phyloP scores from a whole-genome alignment of 305 asterid genomes.

The Fraxinus baroniana region DNA sequence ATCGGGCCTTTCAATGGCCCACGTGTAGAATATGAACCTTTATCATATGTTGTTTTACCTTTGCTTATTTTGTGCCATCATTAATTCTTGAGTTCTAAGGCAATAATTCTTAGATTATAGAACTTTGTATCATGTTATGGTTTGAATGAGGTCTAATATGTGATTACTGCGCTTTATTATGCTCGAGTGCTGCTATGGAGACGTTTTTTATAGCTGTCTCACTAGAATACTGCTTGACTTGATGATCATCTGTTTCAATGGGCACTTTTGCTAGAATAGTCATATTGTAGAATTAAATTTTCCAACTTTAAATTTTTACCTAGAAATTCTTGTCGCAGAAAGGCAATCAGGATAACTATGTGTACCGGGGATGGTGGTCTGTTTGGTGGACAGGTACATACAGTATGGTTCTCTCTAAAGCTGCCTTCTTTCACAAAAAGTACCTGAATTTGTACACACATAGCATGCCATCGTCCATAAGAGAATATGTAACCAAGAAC shows the following conservation, averaged over 20 bases:
- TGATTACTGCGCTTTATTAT: neutral
- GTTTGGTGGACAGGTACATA: slow-evolving; percentile 92
- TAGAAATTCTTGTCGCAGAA: slow-evolving; percentile 37
- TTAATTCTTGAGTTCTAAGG: neutral
- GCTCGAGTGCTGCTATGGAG: neutral
- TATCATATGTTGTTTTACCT: neutral
- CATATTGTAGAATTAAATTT: neutral
- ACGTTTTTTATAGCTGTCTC: neutral
- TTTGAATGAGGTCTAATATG: neutral
- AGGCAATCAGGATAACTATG: slow-evolving; percentile 36
- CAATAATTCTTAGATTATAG: neutral
- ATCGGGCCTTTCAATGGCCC: neutral
- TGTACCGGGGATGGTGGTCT: slow-evolving; percentile 78
- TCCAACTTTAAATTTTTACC: neutral
- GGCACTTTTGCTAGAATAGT: neutral
- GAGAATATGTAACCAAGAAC: slow-evolving; percentile 60
- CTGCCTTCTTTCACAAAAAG: slow-evolving; percentile 79
- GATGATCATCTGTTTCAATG: neutral
- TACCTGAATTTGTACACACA: slow-evolving; percentile 72
- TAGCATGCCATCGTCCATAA: slow-evolving; percentile 77
- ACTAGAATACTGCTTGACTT: slow-evolving; percentile 6
- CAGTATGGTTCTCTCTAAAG: slow-evolving; percentile 82
- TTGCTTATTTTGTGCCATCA: neutral
- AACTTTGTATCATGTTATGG: neutral
- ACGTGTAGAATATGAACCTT: neutral